Evolutionary conservation across 164 flowering plant species (phyloP), one percentile per base, ranked within the genome.

Genomic region (Vitis cinerea): DNA sequence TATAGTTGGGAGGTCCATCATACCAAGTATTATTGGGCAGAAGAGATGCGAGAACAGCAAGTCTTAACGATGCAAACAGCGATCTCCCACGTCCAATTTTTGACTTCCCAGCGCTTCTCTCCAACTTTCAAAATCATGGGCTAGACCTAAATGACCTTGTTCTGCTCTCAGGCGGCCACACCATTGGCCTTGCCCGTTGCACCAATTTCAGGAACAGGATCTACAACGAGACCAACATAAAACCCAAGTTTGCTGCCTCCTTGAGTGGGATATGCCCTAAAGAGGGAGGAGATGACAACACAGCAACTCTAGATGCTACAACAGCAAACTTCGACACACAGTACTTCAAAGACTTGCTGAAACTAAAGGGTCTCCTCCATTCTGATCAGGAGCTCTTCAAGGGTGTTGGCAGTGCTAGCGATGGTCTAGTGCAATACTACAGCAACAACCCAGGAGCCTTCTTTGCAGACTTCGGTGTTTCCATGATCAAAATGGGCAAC

Each of bases 111-210:
- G 68, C 63, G 3, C 72, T 82, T 4, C 70, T 75, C 49, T 5
- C 66, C 31, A 75, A 27, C 75, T 82, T 82, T 71, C 55, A 64
- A 1, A 15, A 23, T 2, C 74, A 77, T 1, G 83, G 84, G 16
- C 59, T 81, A 1, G 51, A 74, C 65, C 50, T 65, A 16, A 51
- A 67, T 0, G 83, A 81, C 68, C 51, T 83, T 8, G 69, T 83
- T 1, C 70, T 69, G 6, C 74, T 80, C 23, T 72, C 83, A 4
- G 90, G 88, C 6, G 84, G 80, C 9, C 88, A 84, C 79, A 78
- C 85, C 0, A 59, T 86, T 9, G 87, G 90, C 13, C 74, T 67
- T n/a, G 71, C 84, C 0, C 74, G 62, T 30, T 86, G 86, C 44
- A 2, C 1, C 0, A 9, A 11, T 44, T 86, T 74, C 65, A 71